These are phyloP conservation scores for Tanacetum coccineum DNA, from an alignment of 129 eudicot genomes.

Conservation along the genomic window DNA sequence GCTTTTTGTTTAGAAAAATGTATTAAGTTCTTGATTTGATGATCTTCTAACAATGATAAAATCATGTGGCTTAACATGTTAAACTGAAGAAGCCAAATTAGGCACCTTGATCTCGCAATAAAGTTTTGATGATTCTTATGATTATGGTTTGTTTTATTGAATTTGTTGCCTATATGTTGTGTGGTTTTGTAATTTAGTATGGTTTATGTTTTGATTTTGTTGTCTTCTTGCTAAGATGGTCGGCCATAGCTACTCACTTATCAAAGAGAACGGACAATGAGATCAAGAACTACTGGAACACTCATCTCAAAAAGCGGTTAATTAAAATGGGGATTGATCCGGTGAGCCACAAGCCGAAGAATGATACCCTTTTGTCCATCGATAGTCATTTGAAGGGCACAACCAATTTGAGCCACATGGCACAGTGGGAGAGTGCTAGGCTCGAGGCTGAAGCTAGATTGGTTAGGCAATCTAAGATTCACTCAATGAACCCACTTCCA, in stretches of 20 bases:
- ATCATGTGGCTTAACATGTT: conserved; percentile 3
- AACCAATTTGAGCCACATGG: conserved; percentile 89
- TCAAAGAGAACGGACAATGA: conserved; percentile 72
- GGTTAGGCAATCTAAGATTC: conserved; percentile 61
- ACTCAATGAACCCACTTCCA: conserved; percentile 28
- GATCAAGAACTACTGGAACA: conserved; percentile 76
- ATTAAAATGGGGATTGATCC: conserved; percentile 81
- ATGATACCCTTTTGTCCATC: conserved; percentile 37
- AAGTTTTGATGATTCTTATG: conserved; percentile 20
- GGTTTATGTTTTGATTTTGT: too few species aligned
- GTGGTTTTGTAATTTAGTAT: conserved; percentile 1
- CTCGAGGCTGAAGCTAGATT: conserved; percentile 93
- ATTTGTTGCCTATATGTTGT: conserved; percentile 1
- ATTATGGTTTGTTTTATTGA: neutral
- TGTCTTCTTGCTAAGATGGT: conserved; percentile 61
- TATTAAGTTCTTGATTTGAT: neutral
- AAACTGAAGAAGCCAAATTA: neutral
- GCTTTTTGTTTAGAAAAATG: neutral
- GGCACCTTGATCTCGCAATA: conserved; percentile 17
- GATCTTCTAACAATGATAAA: neutral
- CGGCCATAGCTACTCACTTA: conserved; percentile 74
- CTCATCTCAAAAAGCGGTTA: conserved; percentile 62
- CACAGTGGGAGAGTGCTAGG: conserved; percentile 97
- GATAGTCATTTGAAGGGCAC: conserved; percentile 46
- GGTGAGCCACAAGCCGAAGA: conserved; percentile 69